Evolutionary conservation across 345 rosid species (phyloP), one percentile per base, ranked within the genome.

Genomic region (Erysimum cheiranthoides): DNA sequence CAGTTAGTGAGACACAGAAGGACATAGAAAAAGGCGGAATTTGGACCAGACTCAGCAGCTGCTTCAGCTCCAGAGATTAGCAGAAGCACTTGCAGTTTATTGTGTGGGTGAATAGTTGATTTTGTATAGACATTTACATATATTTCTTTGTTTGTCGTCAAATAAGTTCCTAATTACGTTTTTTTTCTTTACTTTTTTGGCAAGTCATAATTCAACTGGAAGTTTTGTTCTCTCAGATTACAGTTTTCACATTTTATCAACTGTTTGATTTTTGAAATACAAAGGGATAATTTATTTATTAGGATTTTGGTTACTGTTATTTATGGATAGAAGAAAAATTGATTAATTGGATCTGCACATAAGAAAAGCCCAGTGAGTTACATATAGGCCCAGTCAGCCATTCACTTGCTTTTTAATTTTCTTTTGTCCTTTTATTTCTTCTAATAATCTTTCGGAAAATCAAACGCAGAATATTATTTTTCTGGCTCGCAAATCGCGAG

Each of bases 1-100:
- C 81, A 10, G 53, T 11, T 5, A 79, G 46, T 2, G 71, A 70
- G 51, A 45, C 62, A 57, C 54, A 34, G 10, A 61, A 39, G 21
- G 58, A 67, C 8, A 17, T 40, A 57, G 73, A 68, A 5, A 72
- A 28, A n/a, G 67, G 14, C 1, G 84, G 90, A 13, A 56, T 80
- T 12, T 86, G 89, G 81, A 79, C 71, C 10, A 84, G 78, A 78
- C 14, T 85, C 52, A 64, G 71, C 6, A 75, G 79, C 53, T 82
- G 81, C 72, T 68, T 84, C 43, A 67, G 58, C 53, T 82, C 74
- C 64, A 73, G 71, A 43, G 76, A 47, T 51, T 82, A 65, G 42
- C 35, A 42, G 61, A 57, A 51, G 47, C 46, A 60, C 3, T 38
- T 39, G 46, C 40, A 46, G 13, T 31, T 49, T 38, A 59, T 27